Evolutionary conservation across 1,284 basidiomycete species (phyloP).

Genomic region (Butyriboletus appendiculatus): DNA sequence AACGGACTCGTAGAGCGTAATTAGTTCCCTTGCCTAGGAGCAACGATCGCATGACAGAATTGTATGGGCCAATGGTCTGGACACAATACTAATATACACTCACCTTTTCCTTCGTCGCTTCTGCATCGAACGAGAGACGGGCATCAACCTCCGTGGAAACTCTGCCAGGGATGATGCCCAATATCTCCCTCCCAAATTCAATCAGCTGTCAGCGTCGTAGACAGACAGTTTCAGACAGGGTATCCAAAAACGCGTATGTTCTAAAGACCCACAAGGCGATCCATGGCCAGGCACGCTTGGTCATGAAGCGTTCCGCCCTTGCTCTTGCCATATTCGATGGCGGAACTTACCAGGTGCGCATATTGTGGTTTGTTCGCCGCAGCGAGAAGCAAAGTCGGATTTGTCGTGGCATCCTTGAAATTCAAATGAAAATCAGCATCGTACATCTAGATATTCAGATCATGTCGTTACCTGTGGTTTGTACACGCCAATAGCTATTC

Average conservation of each 20-base stretch:
- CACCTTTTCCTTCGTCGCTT: constrained; percentile 84
- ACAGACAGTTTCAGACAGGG: not conserved
- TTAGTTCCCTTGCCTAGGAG: constrained; percentile 83
- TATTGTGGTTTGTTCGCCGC: constrained; percentile 91
- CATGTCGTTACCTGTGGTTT: constrained; percentile 73
- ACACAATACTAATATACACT: not conserved
- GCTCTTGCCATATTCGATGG: constrained; percentile 80
- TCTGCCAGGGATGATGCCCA: constrained; percentile 93
- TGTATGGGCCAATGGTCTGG: not conserved
- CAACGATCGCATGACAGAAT: not conserved
- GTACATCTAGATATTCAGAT: not conserved
- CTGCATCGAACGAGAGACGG: constrained; percentile 92
- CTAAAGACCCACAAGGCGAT: constrained; percentile 68
- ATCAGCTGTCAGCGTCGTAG: constrained; percentile 60
- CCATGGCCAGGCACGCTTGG: constrained; percentile 77
- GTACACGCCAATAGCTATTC: constrained; percentile 79
- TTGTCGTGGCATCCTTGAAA: constrained; percentile 84
- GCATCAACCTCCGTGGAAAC: constrained; percentile 99
- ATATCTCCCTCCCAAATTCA: constrained; percentile 94
- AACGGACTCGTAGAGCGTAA: constrained; percentile 88
- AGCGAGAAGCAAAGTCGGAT: constrained; percentile 90
- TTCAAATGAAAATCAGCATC: not conserved
- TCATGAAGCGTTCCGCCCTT: constrained; percentile 74
- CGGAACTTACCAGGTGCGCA: constrained; percentile 79
- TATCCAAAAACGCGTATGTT: constrained; percentile 1